Evolutionary conservation across 2,329 filamentous ascomycete species (phyloP), one percentile per base, ranked within the genome.

Genomic region (Lecanoromycetidae sp.): DNA sequence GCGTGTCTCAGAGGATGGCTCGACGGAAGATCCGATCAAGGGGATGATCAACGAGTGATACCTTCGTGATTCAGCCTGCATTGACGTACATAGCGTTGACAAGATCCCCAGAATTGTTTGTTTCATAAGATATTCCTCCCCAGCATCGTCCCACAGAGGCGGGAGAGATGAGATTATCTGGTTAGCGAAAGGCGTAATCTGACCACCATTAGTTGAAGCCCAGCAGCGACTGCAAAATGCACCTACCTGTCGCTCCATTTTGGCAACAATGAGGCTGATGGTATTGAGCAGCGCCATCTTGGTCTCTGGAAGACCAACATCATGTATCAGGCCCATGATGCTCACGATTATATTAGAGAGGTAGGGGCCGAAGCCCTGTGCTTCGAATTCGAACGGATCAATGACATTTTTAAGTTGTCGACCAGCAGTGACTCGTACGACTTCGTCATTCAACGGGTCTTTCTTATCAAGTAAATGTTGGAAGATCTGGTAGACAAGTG

Each of bases 211-310:
- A 41, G 26, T 19, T 17, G 20, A 10, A 12, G 38, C n/a, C 1
- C 9, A 12, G n/a, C 7, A 3, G 15, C 30, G 12, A 15, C 7
- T 30, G 4, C 7, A 12, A n/a, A 10, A 3, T 30, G 38, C 27
- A 20, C 67, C 56, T 64, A 76, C 81, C 54, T 84, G 72, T 27
- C 80, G 74, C 57, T 94, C 91, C 68, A 96, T 76, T 42, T 87
- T 79, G 36, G 82, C 77, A 1, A 95, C 86, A 34, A 93, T 71
- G 27, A 83, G 76, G 42, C 87, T 78, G 32, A 94, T 81, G 0
- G 90, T 94, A 59, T 90, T 87, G 3, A 98, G 71, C 27, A 98
- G 75, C 0, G 83, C 86, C 70, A 96, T 79, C 64, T 93, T 94
- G 0, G 87, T 93, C 62, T 96, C 90, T 15, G 87, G 82, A 17